A percentile compares a stretch with the other conserved stretches of the same genome.
Conservation (phyloP, 2,329 filamentous ascomycete species). For the Aspergillus bombycis region DNA sequence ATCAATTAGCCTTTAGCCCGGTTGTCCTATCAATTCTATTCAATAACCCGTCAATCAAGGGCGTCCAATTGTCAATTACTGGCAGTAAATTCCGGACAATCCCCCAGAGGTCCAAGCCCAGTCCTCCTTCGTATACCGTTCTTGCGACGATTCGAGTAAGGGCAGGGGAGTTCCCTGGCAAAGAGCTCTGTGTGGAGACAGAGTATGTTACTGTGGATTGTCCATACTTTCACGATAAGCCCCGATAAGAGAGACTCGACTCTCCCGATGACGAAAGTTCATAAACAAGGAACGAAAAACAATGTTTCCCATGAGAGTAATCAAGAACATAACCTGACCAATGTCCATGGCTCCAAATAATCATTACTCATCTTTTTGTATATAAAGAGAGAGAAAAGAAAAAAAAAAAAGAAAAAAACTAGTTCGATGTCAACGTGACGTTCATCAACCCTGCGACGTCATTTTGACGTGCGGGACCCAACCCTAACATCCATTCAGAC, state of each 20-base stretch:
- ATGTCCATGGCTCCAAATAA: no score
- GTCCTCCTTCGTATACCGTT: neutral
- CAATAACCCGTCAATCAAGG: neutral
- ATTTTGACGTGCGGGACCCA: constrained; percentile 10
- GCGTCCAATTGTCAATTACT: neutral
- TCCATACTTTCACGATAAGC: no score
- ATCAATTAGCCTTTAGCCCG: no score
- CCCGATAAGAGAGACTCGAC: no score
- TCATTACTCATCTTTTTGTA: no score
- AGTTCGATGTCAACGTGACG: constrained; percentile 14
- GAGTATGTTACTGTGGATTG: no score
- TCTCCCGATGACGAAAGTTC: neutral
- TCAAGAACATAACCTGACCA: no score
- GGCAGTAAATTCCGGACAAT: neutral
- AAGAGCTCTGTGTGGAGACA: no score
- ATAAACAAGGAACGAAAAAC: neutral
- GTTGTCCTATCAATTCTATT: no score
- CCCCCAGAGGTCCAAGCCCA: neutral
- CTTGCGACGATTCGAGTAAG: neutral
- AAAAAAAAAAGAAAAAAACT: neutral
- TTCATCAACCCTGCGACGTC: constrained; percentile 6
- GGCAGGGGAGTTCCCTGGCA: no score
- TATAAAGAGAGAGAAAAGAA: no score
- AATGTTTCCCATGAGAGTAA: no score
- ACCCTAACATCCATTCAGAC: neutral